Evolutionary conservation across 768 basidiomycete genomes (phyloP).

Genomic region (Rhodotorula babjevae): DNA sequence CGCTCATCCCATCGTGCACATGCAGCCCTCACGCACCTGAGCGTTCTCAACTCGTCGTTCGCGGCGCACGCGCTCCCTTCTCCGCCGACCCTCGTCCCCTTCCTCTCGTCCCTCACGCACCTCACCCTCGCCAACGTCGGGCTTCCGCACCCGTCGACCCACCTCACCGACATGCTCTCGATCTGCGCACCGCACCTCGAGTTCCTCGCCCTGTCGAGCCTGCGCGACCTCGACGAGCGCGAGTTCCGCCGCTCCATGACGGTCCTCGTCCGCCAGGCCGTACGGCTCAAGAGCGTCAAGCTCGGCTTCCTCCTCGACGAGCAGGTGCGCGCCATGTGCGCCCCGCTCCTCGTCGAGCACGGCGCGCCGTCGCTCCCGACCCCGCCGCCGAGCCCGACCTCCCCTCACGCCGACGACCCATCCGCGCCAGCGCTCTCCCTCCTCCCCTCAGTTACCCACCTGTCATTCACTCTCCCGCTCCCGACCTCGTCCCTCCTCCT

Average conservation of each 20-base stretch:
- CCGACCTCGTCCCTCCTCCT: conserved; percentile 12
- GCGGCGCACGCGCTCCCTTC: conserved; percentile 18
- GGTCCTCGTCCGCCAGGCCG: background rate
- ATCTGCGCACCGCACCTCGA: background rate
- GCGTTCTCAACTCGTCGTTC: conserved; percentile 27
- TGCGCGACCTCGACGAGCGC: conserved; percentile 17
- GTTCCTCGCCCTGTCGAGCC: conserved; percentile 21
- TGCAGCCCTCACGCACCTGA: conserved; percentile 13
- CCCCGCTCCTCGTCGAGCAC: background rate
- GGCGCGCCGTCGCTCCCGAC: background rate
- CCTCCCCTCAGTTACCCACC: conserved; percentile 2
- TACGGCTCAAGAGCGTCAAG: background rate
- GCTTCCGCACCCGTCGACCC: conserved; percentile 26
- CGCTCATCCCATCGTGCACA: no score
- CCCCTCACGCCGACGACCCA: background rate
- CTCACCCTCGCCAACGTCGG: conserved; percentile 35
- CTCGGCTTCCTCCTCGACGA: conserved; percentile 27
- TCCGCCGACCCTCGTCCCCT: conserved; percentile 14
- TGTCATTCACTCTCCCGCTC: conserved; percentile 22
- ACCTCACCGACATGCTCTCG: conserved; percentile 10
- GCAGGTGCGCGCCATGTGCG: conserved; percentile 5
- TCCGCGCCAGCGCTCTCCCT: background rate
- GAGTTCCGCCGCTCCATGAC: background rate
- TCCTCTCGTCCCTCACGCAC: conserved; percentile 10
- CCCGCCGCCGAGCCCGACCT: background rate